Evolutionary conservation across 306 rosid species (phyloP).

Genomic region (Cicer chorassanicum): DNA sequence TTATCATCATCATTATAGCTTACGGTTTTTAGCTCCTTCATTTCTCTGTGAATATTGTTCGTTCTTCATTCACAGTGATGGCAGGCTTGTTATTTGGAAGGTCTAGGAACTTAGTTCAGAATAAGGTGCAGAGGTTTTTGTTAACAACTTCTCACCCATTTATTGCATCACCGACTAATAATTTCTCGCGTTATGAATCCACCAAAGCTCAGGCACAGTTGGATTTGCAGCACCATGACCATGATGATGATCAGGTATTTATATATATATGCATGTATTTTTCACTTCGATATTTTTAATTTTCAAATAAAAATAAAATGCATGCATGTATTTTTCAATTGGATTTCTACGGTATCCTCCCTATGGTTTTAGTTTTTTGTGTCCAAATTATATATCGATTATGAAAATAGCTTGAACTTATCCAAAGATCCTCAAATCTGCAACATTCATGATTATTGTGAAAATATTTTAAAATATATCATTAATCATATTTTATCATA

Average conservation of each 20-base stretch:
- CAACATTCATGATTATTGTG: no score
- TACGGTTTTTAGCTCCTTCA: background rate
- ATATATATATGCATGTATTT: no score
- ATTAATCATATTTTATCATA: no score
- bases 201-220: constrained; percentile 49
- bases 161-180: background rate
- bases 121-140: background rate
- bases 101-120: background rate
- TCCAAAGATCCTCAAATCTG: no score
- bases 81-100: background rate
- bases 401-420: no score
- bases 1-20: background rate
- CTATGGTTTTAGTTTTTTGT: no score
- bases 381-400: no score
- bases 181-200: constrained; percentile 49
- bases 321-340: no score
- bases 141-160: background rate
- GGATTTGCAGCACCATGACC: constrained; percentile 38
- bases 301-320: no score
- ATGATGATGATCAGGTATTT: constrained; percentile 44
- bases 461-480: no score
- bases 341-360: no score
- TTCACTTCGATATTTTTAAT: no score
- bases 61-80: background rate
- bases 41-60: background rate